Base-by-base conservation (phyloP, 768 basidiomycete species). In the Lactarius vividus region DNA sequence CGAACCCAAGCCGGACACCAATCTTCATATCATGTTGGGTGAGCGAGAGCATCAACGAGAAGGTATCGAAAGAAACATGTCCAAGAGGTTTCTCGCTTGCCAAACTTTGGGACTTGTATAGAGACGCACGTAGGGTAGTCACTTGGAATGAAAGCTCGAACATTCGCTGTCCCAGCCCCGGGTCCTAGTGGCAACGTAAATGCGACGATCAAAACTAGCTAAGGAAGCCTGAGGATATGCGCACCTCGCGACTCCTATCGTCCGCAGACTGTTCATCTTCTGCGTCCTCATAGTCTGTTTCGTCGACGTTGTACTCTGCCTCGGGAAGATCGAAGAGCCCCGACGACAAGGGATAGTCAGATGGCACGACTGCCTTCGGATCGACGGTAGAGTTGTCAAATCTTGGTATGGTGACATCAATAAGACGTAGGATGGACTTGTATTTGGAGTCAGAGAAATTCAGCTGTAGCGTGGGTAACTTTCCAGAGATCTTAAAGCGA, bases 381-480 rank as follows among this genome's bases (percentile, higher is more conserved):
- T 57, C 23, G 16, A 58, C 37, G 0, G 64, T 57, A 7, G 67
- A 69, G 29, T 83, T 79, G 53, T 84, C 88, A 70, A 98, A 89
- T 64, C 88, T 84, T 16, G 97, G 97, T 44, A 98, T 88, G 33
- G 88, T 86, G 31, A 95, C 88, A 72, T 98, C 96, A 71, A 98
- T 84, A 63, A 98, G 81, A 10, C 92, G 86, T 92, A 99, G 94
- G 53, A 98, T 77, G 1, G 88, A 84, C 77, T 96, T 90, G 77
- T 96, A 96, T 75, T 96, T 96, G 9, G 85, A 85, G 72, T 94
- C 92, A 26, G 92, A 94, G 54, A 96, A 78, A 75, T 99, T 98
- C 74, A 97, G 82, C 72, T 91, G 90, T 11, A 99, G 81, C 35
- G 85, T 85, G 2, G 96, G 96, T 46, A 99, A 79, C 65, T 88